These are phyloP conservation scores for Penicillium psychrosexuale DNA, from an alignment of 2,329 filamentous ascomycete genomes.

Conservation along the genomic window DNA sequence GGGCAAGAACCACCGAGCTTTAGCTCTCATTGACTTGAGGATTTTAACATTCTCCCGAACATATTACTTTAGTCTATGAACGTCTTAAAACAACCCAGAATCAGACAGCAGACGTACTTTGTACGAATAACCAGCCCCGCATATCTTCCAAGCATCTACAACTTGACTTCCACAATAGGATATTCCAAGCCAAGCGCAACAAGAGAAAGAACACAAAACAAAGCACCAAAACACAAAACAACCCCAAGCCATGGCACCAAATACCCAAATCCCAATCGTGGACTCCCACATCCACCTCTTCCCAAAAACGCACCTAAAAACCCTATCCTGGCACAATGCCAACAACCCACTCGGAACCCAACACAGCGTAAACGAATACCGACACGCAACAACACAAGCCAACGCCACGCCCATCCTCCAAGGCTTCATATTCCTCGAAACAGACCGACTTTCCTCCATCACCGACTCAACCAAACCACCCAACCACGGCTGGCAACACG, in stretches of 20 bases:
- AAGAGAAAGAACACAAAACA: background rate
- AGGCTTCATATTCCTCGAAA: slow-evolving; percentile 81
- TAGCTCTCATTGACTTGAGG: background rate
- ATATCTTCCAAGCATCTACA: background rate
- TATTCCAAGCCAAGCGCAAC: background rate
- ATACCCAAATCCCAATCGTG: slow-evolving; percentile 55
- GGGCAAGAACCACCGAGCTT: slow-evolving; percentile 1
- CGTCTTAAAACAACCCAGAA: background rate
- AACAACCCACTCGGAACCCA: slow-evolving; percentile 60
- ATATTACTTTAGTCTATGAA: background rate
- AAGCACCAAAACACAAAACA: background rate
- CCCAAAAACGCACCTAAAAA: slow-evolving; percentile 62
- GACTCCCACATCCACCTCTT: slow-evolving; percentile 93
- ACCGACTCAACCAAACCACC: slow-evolving; percentile 27
- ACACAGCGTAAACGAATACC: slow-evolving; percentile 65
- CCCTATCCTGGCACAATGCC: slow-evolving; percentile 67
- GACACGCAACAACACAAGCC: slow-evolving; percentile 34
- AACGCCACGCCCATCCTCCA: slow-evolving; percentile 39
- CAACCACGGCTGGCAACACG: slow-evolving; percentile 59
- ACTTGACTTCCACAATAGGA: background rate
- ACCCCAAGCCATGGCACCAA: background rate
- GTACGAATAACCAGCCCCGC: background rate
- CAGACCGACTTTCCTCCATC: slow-evolving; percentile 67
- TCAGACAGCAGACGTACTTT: background rate
- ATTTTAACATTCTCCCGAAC: background rate